Percentiles rank a stretch among this genome's conserved stretches.
Conservation (phyloP, 2,329 filamentous ascomycete species). For the Aspergillus sergii region DNA sequence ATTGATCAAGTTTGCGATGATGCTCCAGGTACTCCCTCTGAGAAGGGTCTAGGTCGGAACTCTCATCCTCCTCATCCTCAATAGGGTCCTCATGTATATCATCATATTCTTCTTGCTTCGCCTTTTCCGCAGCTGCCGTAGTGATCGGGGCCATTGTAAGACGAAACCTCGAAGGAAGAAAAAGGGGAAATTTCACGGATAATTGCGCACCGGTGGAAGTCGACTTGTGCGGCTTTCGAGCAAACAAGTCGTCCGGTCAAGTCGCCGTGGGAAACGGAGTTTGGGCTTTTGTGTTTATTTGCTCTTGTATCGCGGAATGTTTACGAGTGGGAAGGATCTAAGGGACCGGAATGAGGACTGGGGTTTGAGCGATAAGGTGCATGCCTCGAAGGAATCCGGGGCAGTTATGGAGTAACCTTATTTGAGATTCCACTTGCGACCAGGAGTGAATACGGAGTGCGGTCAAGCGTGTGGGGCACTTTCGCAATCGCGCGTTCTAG, state of each 20-base stretch:
- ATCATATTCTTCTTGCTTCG: conserved; percentile 32
- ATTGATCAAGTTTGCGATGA: conserved; percentile 42
- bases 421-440: conserved; percentile 1
- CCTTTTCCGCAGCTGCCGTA: conserved; percentile 26
- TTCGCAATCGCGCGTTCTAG: not conserved
- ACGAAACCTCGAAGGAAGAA: not conserved
- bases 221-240: conserved; percentile 14
- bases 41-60: conserved; percentile 30
- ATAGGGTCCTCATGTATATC: conserved; percentile 31
- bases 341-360: conserved; percentile 13
- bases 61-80: conserved; percentile 40
- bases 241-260: conserved; percentile 2
- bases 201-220: conserved; percentile 1
- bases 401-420: conserved; percentile 5
- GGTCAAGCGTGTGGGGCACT: conserved; percentile 9
- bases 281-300: conserved; percentile 14
- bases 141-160: conserved; percentile 29
- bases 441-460: conserved; percentile 4
- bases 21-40: conserved; percentile 33
- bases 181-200: conserved; percentile 5
- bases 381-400: conserved; percentile 11
- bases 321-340: conserved; percentile 12
- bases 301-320: conserved; percentile 13
- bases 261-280: not conserved
- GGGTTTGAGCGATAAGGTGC: conserved; percentile 13